Evolutionary conservation across 2,329 filamentous ascomycete species (phyloP).

Genomic region (Penicillium paneum): DNA sequence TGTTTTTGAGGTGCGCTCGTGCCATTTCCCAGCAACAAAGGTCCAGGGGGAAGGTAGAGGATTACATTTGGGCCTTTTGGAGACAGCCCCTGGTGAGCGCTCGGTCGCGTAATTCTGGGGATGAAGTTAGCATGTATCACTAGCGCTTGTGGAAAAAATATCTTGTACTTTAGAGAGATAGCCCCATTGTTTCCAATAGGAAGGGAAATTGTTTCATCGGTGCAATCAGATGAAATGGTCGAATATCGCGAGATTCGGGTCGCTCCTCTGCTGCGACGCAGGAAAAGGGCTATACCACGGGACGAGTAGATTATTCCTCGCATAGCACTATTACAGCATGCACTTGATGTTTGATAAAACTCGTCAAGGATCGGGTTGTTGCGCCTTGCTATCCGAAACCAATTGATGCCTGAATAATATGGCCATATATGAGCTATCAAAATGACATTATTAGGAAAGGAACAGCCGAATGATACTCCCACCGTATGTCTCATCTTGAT

Average conservation of each 20-base stretch:
- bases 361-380: background rate
- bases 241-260: slow-evolving; percentile 7
- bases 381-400: background rate
- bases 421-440: background rate
- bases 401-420: background rate
- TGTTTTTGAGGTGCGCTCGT: background rate
- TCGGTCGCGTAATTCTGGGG: slow-evolving; percentile 23
- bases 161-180: slow-evolving; percentile 26
- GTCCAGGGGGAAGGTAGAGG: slow-evolving; percentile 39
- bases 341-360: background rate
- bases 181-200: slow-evolving; percentile 31
- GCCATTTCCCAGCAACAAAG: slow-evolving; percentile 22
- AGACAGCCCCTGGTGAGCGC: background rate
- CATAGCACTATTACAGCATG: slow-evolving; percentile 23
- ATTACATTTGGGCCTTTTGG: slow-evolving; percentile 30
- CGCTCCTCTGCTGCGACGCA: background rate
- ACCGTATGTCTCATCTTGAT: background rate
- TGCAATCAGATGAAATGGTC: slow-evolving; percentile 6
- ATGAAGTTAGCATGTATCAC: background rate
- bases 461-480: background rate
- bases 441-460: background rate
- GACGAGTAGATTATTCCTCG: slow-evolving; percentile 14
- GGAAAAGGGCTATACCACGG: background rate
- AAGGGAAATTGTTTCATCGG: slow-evolving; percentile 24
- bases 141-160: background rate